These are phyloP conservation scores for Aspergillus ochraceoroseus DNA, from an alignment of 2,329 filamentous ascomycete species.

Conservation along the genomic window DNA sequence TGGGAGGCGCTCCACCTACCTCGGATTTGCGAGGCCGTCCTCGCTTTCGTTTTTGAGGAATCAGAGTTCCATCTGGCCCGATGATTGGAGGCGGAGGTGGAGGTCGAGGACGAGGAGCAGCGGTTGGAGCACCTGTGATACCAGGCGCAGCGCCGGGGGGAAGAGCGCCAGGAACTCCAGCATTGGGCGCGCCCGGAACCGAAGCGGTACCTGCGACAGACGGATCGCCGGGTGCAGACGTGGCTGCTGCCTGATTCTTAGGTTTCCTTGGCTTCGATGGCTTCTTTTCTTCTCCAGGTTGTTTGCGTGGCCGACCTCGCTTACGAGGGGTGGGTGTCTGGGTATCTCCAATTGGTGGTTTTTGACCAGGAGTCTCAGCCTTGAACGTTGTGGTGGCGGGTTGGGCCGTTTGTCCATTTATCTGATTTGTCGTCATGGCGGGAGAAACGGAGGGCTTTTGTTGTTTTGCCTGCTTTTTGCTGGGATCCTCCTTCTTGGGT, in stretches of 20 bases:
- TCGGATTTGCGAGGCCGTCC: slow-evolving; percentile 27
- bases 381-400: too few species aligned
- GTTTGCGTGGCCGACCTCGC: slow-evolving; percentile 32
- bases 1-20: slow-evolving; percentile 17
- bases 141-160: slow-evolving; percentile 2
- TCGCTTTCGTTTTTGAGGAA: slow-evolving; percentile 23
- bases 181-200: background rate
- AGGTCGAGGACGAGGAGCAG: too few species aligned
- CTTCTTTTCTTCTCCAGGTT: slow-evolving; percentile 20
- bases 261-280: slow-evolving; percentile 18
- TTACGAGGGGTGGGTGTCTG: slow-evolving; percentile 20
- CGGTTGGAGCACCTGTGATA: too few species aligned
- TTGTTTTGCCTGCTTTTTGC: slow-evolving; percentile 14
- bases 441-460: slow-evolving; percentile 13
- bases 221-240: slow-evolving; percentile 14
- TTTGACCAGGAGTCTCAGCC: slow-evolving; percentile 9
- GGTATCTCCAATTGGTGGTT: slow-evolving; percentile 6
- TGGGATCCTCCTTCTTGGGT: slow-evolving; percentile 10
- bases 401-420: slow-evolving; percentile 16
- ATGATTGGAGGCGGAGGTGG: slow-evolving; percentile 9
- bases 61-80: slow-evolving; percentile 18
- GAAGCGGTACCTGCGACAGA: slow-evolving; percentile 1
- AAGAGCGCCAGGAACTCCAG: slow-evolving; percentile 15
- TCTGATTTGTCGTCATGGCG: slow-evolving; percentile 7
- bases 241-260: slow-evolving; percentile 22